phyloP scores from a whole-genome alignment of 192 early-diverging fungal genomes.

The Podila verticillata region DNA sequence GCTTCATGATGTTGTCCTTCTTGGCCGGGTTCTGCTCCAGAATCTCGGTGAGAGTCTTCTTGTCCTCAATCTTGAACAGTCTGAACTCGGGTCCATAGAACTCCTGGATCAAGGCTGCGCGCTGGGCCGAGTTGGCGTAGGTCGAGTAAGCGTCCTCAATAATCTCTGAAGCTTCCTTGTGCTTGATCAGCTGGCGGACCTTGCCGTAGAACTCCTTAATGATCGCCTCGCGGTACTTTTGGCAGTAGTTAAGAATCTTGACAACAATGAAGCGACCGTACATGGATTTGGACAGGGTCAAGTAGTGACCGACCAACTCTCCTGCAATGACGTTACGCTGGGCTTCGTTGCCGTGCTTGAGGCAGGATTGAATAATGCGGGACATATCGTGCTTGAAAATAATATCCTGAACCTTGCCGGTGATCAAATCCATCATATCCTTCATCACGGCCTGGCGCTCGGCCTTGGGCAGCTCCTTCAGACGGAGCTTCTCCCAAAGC shows the following conservation, averaged over 20 bases:
- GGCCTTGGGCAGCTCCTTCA: conserved; percentile 70
- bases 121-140: conserved; percentile 81
- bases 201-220: conserved; percentile 84
- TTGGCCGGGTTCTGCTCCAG: conserved; percentile 72
- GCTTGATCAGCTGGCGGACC: conserved; percentile 85
- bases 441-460: conserved; percentile 75
- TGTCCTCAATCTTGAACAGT: conserved; percentile 75
- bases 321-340: conserved; percentile 83
- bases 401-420: conserved; percentile 85
- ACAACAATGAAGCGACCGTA: conserved; percentile 92
- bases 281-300: conserved; percentile 76
- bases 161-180: conserved; percentile 88
- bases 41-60: conserved; percentile 65
- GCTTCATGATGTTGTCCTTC: conserved; percentile 74
- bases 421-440: conserved; percentile 83
- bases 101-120: conserved; percentile 82
- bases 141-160: conserved; percentile 87
- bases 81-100: conserved; percentile 95
- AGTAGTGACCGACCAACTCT: conserved; percentile 82
- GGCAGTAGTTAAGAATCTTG: conserved; percentile 87
- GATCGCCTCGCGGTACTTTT: conserved; percentile 72
- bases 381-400: conserved; percentile 97
- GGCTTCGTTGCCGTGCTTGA: conserved; percentile 86
- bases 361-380: conserved; percentile 87
- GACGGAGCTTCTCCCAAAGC: conserved; percentile 88